A percentile compares a stretch with the other conserved stretches of the same genome.
phyloP scores from a whole-genome alignment of 225 moss, liverwort and hornwort genomes.

The Climacium dendroides region DNA sequence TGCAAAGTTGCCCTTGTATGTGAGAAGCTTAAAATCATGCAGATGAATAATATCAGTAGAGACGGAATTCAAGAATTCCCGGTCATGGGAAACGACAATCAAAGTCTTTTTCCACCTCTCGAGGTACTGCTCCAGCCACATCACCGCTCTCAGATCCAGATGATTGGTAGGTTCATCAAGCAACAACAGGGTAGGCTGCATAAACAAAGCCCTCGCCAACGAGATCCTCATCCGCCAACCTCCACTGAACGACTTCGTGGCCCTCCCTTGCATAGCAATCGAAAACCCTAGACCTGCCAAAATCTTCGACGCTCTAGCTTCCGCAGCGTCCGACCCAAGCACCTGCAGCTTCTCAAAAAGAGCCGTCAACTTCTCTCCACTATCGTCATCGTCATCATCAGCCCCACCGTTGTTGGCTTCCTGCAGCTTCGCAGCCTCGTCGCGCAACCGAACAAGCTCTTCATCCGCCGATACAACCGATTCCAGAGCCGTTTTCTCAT shows the following conservation, averaged over 20 bases:
- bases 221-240: constrained; percentile 99
- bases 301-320: constrained; percentile 81
- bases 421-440: constrained; percentile 61
- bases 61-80: constrained; percentile 85
- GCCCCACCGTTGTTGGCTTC: constrained; percentile 7
- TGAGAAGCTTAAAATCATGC: constrained; percentile 72
- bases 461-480: constrained; percentile 84
- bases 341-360: constrained; percentile 81
- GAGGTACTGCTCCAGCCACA: constrained; percentile 96
- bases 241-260: constrained; percentile 90
- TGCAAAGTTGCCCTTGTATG: constrained; percentile 88
- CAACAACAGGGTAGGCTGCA: constrained; percentile 80
- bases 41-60: constrained; percentile 89
- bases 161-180: constrained; percentile 98
- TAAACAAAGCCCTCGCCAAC: constrained; percentile 82
- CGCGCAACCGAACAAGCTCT: constrained; percentile 59
- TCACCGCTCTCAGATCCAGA: constrained; percentile 88
- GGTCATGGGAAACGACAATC: constrained; percentile 93
- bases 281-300: constrained; percentile 89
- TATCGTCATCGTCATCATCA: constrained; percentile 22
- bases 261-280: constrained; percentile 67
- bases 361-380: constrained; percentile 58
- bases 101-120: constrained; percentile 97
- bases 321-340: constrained; percentile 71
- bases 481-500: constrained; percentile 62